phyloP scores from a whole-genome alignment of 345 rosid species.

The Anastatica hierochuntica region DNA sequence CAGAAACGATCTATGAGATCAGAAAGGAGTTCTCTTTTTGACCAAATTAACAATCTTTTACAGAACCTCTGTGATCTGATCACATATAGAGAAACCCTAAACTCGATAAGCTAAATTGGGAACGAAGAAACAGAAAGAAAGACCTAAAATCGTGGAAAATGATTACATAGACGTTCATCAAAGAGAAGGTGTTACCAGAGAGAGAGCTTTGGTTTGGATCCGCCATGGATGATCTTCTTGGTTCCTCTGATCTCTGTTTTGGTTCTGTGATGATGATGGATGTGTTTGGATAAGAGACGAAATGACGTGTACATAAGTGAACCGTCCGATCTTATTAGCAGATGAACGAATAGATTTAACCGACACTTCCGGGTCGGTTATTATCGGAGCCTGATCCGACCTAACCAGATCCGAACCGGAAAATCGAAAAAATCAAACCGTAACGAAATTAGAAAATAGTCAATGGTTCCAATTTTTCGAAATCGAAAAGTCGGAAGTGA shows the following conservation, averaged over 20 bases:
- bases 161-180: neutral
- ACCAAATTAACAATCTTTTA: neutral
- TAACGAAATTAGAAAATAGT: too few relatives aligned
- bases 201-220: constrained; percentile 16
- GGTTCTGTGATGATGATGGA: neutral
- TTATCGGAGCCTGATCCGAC: neutral
- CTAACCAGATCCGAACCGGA: too few relatives aligned
- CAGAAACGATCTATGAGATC: neutral
- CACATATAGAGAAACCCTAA: neutral
- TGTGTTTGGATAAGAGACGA: neutral
- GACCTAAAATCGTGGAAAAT: neutral
- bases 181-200: neutral
- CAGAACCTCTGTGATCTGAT: neutral
- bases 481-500: too few relatives aligned
- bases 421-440: too few relatives aligned
- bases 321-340: constrained; percentile 7
- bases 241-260: neutral
- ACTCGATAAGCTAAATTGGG: neutral
- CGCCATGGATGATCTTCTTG: constrained; percentile 15
- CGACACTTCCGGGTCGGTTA: neutral
- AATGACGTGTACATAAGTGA: neutral
- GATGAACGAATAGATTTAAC: neutral
- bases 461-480: too few relatives aligned
- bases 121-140: neutral
- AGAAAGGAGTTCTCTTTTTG: neutral